These are phyloP conservation scores for Aspergillus novoparasiticus DNA, from an alignment of 2,329 filamentous ascomycete genomes.

Conservation along the genomic window DNA sequence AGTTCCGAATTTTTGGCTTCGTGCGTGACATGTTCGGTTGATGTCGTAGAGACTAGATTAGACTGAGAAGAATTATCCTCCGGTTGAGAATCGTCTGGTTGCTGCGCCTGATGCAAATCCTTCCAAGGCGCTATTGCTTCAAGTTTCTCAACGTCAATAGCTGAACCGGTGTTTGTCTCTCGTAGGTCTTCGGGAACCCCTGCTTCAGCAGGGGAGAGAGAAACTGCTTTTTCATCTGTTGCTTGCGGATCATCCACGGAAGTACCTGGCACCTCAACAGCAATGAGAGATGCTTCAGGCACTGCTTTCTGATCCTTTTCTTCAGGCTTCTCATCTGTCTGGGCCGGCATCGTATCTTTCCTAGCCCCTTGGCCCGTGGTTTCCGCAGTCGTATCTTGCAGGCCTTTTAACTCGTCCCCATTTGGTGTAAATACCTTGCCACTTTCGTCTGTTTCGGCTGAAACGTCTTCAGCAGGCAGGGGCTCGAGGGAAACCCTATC, in stretches of 20 bases:
- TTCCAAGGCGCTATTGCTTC: slow-evolving; percentile 19
- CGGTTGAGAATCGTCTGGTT: neutral
- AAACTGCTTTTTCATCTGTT: slow-evolving; percentile 23
- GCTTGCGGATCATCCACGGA: slow-evolving; percentile 11
- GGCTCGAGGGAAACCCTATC: neutral
- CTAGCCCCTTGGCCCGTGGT: neutral
- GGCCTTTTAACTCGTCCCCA: neutral
- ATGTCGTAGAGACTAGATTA: neutral
- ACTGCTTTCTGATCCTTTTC: neutral
- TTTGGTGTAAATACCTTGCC: neutral
- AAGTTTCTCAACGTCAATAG: slow-evolving; percentile 1
- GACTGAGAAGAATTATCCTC: neutral
- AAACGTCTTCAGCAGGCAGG: neutral
- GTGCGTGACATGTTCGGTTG: neutral
- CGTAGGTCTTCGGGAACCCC: neutral
- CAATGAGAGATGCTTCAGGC: neutral
- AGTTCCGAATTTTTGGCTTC: neutral
- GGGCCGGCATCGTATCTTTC: neutral
- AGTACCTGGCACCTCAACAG: neutral
- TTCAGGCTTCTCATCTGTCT: neutral
- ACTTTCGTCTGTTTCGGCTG: neutral
- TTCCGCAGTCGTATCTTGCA: neutral
- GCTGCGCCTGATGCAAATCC: slow-evolving; percentile 25
- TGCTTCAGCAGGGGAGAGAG: slow-evolving; percentile 1
- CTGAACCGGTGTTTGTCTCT: too few species aligned